Percentiles rank a stretch among this genome's conserved stretches.
Evolutionary conservation across 2,329 filamentous ascomycete species (phyloP).

Genomic region (Fulvia fulva): DNA sequence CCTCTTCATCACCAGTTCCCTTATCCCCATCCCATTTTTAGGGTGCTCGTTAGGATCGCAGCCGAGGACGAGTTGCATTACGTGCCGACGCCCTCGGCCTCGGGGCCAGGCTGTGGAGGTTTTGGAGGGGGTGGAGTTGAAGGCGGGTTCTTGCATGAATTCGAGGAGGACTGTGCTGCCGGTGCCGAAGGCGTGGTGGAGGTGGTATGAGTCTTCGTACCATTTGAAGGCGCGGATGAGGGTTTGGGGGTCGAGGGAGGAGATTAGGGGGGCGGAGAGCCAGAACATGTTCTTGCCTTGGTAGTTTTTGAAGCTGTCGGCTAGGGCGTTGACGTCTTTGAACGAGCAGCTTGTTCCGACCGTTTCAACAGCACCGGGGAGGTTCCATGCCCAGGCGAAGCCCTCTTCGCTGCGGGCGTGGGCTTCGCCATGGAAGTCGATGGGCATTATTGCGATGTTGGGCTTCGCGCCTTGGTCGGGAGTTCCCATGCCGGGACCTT

Average conservation of each 20-base stretch:
- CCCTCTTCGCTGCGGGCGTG: constrained; percentile 28
- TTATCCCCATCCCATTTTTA: too few relatives aligned
- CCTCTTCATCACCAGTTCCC: too few relatives aligned
- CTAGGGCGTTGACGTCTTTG: constrained; percentile 24
- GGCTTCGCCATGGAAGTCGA: constrained; percentile 32
- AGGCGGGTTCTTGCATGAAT: constrained; percentile 24
- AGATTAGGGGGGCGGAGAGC: constrained; percentile 24
- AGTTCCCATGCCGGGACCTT: constrained; percentile 23
- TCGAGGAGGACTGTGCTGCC: constrained; percentile 28
- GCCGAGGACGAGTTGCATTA: too few relatives aligned
- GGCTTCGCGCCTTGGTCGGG: constrained; percentile 21
- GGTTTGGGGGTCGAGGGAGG: constrained; percentile 25
- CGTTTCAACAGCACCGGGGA: constrained; percentile 27
- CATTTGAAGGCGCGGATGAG: constrained; percentile 28
- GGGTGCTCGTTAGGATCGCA: too few relatives aligned
- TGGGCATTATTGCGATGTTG: constrained; percentile 27
- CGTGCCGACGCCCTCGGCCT: too few relatives aligned
- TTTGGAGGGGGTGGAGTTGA: too few relatives aligned
- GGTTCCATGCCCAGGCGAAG: constrained; percentile 30
- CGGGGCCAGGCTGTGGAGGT: too few relatives aligned
- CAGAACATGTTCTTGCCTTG: constrained; percentile 26
- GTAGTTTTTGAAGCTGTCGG: constrained; percentile 20
- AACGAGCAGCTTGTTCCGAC: constrained; percentile 22
- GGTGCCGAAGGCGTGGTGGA: constrained; percentile 17
- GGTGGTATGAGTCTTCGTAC: constrained; percentile 26